Base-by-base conservation (phyloP, 257 asterid species). In the Solanum virginianum region DNA sequence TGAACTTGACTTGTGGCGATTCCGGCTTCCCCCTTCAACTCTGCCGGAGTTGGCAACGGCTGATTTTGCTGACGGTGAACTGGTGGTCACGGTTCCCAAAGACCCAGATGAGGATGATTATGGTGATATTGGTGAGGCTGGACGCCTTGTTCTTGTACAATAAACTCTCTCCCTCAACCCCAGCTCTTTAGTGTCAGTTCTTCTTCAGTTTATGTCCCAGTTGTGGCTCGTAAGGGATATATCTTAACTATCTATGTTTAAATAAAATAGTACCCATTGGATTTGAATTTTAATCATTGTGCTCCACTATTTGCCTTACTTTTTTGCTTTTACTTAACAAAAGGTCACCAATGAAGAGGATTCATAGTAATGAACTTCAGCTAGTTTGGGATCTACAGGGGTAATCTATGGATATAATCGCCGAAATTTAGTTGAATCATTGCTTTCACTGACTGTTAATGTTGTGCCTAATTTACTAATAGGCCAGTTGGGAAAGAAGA, bases 1-100 rank as follows among this genome's bases (percentile, higher is more conserved):
- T 70, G 98, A 89, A 89, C 92, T 95, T 75, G 95, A 92, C 83
- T 18, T 92, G 83, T 95, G 97, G 98, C 92, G 98, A 88, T 92
- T 92, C 36, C 92, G 98, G 51, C 94, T 95, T 43, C 97, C 98
- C 29, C 89, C 87, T 7, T 89, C 91, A 51, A 92, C 95, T 2
- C 89, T 81, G n/a, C 95, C 97, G 83, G 95, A 92, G 89, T 87
- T 92, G 83, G 98, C 92, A 36, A 89, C 91, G 4, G 97, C 95
- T 17, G 90, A 86, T 7, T 92, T 90, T 65, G 82, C 83, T 7
- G 94, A 91, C 84, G 97, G 97, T 11, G 98, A 93, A 80, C 91
- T 95, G 87, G 90, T 93, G 69, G 92, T 95, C 36, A 92, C 91
- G 75, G 97, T 95, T 72, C 98, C 98, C 18, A 95, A 93, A 86